A percentile compares a stretch with the other conserved stretches of the same genome.
Evolutionary conservation across 352 stramenopile species (phyloP).

Genomic region (Phytophthora colocasiae): DNA sequence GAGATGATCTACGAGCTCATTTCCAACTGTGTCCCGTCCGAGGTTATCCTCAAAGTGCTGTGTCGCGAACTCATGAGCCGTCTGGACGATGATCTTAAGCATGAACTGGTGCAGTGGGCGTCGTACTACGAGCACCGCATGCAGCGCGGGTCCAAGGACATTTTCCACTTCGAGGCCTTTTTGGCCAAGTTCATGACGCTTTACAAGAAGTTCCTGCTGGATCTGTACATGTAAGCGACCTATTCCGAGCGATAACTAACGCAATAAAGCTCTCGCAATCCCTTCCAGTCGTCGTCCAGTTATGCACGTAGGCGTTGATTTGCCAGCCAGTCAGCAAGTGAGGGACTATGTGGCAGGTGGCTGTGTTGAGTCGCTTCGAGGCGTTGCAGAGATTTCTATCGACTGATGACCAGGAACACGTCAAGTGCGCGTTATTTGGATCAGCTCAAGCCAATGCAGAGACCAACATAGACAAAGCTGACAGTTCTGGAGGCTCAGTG

Average conservation of each 20-base stretch:
- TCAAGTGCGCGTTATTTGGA: constrained; percentile 37
- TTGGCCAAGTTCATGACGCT: constrained; percentile 99
- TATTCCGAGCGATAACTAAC: neutral
- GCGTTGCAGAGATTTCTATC: constrained; percentile 48
- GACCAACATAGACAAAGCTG: constrained; percentile 6
- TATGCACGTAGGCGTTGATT: constrained; percentile 15
- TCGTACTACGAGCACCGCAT: constrained; percentile 96
- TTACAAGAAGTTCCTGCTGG: constrained; percentile 99
- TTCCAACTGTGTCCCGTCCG: constrained; percentile 98
- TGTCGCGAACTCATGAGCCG: constrained; percentile 93
- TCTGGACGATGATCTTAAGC: constrained; percentile 97
- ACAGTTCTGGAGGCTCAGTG: constrained; percentile 23
- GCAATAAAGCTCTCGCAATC: neutral
- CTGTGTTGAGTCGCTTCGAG: constrained; percentile 47
- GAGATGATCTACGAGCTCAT: constrained; percentile 99
- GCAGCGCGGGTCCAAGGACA: constrained; percentile 96
- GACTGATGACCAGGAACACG: constrained; percentile 27
- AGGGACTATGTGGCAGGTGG: constrained; percentile 44
- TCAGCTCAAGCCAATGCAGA: constrained; percentile 10
- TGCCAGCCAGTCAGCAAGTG: constrained; percentile 21
- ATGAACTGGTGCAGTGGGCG: constrained; percentile 92
- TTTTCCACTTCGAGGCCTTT: constrained; percentile 99
- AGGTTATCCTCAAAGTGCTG: constrained; percentile 96
- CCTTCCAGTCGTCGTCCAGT: constrained; percentile 8
- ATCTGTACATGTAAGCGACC: constrained; percentile 84